phyloP scores from a whole-genome alignment of 2,329 filamentous ascomycete species.

The Colletotrichum acutatum region DNA sequence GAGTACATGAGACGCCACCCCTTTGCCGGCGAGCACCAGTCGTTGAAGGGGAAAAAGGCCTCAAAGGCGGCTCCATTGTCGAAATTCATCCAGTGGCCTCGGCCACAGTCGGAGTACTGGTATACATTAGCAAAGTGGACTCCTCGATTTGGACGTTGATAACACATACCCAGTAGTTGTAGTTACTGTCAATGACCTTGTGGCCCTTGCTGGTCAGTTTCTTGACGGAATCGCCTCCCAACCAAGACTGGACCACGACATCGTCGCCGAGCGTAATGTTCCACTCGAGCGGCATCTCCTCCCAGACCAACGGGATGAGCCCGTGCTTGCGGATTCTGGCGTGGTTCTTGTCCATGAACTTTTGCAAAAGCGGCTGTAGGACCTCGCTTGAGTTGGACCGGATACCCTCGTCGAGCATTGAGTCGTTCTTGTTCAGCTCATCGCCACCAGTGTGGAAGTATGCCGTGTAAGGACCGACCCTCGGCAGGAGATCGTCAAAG shows the following conservation, averaged over 20 bases:
- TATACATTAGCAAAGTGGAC: neutral
- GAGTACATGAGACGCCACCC: slow-evolving; percentile 86
- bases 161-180: slow-evolving; percentile 76
- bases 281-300: slow-evolving; percentile 85
- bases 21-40: slow-evolving; percentile 85
- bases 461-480: slow-evolving; percentile 73
- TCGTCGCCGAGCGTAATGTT: slow-evolving; percentile 78
- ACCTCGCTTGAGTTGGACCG: slow-evolving; percentile 72
- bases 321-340: slow-evolving; percentile 70
- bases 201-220: slow-evolving; percentile 71
- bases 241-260: slow-evolving; percentile 84
- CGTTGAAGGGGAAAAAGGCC: slow-evolving; percentile 74
- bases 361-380: slow-evolving; percentile 80
- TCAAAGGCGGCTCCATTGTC: slow-evolving; percentile 63
- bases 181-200: slow-evolving; percentile 80
- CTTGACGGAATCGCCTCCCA: slow-evolving; percentile 70
- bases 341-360: slow-evolving; percentile 79
- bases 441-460: slow-evolving; percentile 92
- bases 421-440: slow-evolving; percentile 83
- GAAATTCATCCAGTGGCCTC: slow-evolving; percentile 83
- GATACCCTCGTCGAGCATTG: slow-evolving; percentile 78
- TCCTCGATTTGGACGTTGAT: neutral
- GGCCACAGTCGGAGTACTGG: slow-evolving; percentile 85
- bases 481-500: slow-evolving; percentile 80
- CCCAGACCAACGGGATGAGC: slow-evolving; percentile 84